Base-by-base conservation (phyloP, 148 eudicot genomes). In the Camellia japonica region DNA sequence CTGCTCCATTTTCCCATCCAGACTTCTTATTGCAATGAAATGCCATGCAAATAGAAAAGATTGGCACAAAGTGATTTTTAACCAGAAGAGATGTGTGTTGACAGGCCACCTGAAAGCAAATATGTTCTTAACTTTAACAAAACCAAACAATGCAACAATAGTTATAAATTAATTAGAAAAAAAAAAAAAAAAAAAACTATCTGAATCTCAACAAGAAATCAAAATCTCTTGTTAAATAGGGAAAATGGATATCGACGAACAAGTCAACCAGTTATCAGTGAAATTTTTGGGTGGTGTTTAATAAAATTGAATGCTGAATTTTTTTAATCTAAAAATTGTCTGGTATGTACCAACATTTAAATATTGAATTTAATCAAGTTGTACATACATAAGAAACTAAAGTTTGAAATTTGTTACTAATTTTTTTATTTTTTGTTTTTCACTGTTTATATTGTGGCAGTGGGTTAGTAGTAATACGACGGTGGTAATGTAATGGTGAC, bases 21-120 rank as follows among this genome's bases (percentile, higher is more conserved):
- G 89, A 42, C 74, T 76, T 91, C 86, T 86, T 92, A 87, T 91
- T 91, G 86, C 97, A 96, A 83, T 92, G 92, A 84, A 96, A 83
- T 19, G 88, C 92, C 93, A 96, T 96, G 85, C 97, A 93, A 76
- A 93, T 60, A 19, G 99, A 93, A 87, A 96, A 96, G 81, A 93
- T 87, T 43, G 91, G 89, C 74, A 91, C 95, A 84, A 96, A 93
- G 78, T 92, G 90, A 82, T 85, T 84, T 83, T 84, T 87, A 47
- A 93, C 88, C 79, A 96, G 79, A 83, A 60, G 81, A 18, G 97
- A 81, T 76, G 81, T 68, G 71, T 93, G 82, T 81, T 88, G 89
- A 78, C 83, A 69, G 77, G 90, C 88, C 82, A 93, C 88, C 99
- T 96, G 97, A 70, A 84, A 81, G 79, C 74, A 87, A 77, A 81